Percentiles rank a stretch among this genome's conserved stretches.
Conservation (phyloP, 495 filamentous ascomycete genomes). For the Hypoxylon fragiforme region DNA sequence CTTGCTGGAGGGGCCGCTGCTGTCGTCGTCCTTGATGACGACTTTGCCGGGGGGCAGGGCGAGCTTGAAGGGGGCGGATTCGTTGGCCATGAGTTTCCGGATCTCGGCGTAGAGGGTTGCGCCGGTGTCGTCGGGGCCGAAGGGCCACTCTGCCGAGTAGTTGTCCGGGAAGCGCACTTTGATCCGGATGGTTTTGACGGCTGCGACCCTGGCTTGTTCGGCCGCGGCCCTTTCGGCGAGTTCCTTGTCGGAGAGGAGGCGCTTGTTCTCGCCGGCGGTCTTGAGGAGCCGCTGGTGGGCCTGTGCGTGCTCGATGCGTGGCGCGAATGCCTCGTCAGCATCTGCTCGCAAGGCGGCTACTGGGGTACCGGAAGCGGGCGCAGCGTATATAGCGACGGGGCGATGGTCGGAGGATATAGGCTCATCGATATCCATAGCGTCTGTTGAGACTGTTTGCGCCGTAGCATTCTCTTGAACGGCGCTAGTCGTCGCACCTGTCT, state of each 20-base stretch:
- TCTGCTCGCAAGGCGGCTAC: slow-evolving; percentile 66
- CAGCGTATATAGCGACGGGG: slow-evolving; percentile 71
- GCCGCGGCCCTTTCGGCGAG: slow-evolving; percentile 59
- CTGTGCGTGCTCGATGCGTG: slow-evolving; percentile 83
- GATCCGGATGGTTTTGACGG: slow-evolving; percentile 69
- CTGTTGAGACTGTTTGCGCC: slow-evolving; percentile 17
- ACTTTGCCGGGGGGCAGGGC: slow-evolving; percentile 43
- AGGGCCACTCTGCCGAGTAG: slow-evolving; percentile 65
- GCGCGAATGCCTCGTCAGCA: slow-evolving; percentile 76
- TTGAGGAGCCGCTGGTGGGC: slow-evolving; percentile 75
- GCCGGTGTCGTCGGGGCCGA: slow-evolving; percentile 65
- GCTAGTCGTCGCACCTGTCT: slow-evolving; percentile 2
- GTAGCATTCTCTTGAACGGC: slow-evolving; percentile 1
- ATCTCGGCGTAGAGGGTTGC: slow-evolving; percentile 70
- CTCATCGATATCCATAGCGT: slow-evolving; percentile 37
- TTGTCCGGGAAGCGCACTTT: slow-evolving; percentile 89
- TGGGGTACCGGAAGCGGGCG: slow-evolving; percentile 73
- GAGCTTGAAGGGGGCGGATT: slow-evolving; percentile 53
- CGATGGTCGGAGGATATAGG: slow-evolving; percentile 35
- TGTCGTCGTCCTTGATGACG: slow-evolving; percentile 41
- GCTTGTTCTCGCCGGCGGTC: slow-evolving; percentile 63
- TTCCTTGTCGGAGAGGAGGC: slow-evolving; percentile 70
- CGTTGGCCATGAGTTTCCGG: slow-evolving; percentile 51
- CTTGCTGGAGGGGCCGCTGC: slow-evolving; percentile 44
- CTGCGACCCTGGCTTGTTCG: slow-evolving; percentile 63